A percentile compares a stretch with the other conserved stretches of the same genome.
phyloP scores from a whole-genome alignment of 805 yeast genomes.

The Huiozyma sinensis region DNA sequence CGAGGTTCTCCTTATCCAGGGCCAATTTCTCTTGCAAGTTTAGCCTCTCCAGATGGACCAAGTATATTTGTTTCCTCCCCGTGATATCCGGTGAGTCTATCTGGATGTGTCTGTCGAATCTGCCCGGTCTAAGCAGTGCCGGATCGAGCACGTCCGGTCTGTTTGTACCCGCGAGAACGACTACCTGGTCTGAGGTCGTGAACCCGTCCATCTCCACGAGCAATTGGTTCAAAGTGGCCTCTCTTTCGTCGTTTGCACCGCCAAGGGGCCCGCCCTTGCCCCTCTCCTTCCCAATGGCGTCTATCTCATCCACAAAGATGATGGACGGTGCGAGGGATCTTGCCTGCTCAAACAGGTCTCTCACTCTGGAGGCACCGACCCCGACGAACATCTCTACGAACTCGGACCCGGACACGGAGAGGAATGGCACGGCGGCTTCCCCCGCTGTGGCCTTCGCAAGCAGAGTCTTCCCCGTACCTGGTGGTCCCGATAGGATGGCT shows the following conservation, averaged over 20 bases:
- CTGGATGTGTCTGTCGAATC: conserved; percentile 83
- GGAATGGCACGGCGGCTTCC: conserved; percentile 90
- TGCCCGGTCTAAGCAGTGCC: conserved; percentile 87
- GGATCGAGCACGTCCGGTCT: conserved; percentile 85
- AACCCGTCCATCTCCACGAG: conserved; percentile 96
- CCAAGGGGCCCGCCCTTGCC: conserved; percentile 61
- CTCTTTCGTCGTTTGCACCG: conserved; percentile 88
- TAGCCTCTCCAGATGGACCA: conserved; percentile 57
- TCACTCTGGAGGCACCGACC: conserved; percentile 90
- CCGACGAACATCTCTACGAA: conserved; percentile 97
- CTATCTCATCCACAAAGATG: conserved; percentile 88
- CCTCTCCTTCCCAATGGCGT: conserved; percentile 87
- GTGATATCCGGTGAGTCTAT: conserved; percentile 82
- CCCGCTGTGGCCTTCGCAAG: conserved; percentile 95
- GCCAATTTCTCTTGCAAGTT: conserved; percentile 14
- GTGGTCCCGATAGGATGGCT: conserved; percentile 88
- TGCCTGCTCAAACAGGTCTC: conserved; percentile 85
- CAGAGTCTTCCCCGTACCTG: conserved; percentile 93
- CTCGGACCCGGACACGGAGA: conserved; percentile 86
- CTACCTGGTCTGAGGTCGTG: conserved; percentile 77
- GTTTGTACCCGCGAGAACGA: conserved; percentile 90
- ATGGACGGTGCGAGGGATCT: conserved; percentile 85
- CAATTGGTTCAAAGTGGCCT: conserved; percentile 82
- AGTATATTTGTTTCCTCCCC: conserved; percentile 79
- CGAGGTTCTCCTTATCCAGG: conserved; percentile 44